Conservation (phyloP, 2,329 filamentous ascomycete genomes). For the Aureobasidium namibiae region DNA sequence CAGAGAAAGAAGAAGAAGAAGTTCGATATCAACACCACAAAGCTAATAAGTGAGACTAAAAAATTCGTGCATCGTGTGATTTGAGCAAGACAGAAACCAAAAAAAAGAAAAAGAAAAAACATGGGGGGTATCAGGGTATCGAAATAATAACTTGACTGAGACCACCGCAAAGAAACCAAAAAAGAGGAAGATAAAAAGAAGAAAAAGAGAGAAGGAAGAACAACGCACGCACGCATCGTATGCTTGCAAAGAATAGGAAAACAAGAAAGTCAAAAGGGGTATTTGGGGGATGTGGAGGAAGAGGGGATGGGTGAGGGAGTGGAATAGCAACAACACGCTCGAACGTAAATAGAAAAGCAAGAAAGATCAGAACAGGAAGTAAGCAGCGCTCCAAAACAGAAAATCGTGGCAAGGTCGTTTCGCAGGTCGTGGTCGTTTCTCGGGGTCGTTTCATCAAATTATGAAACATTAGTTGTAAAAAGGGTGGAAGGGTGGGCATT, state of each 20-base stretch:
- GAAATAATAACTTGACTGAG: conserved; percentile 2
- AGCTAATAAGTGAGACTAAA: background rate
- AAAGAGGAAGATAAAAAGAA: background rate
- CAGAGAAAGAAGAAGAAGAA: too few relatives aligned
- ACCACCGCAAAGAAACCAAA: conserved; percentile 1
- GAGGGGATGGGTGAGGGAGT: too few relatives aligned
- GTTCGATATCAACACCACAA: background rate
- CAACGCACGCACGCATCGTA: too few relatives aligned
- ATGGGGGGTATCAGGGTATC: conserved; percentile 9
- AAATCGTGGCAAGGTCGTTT: background rate
- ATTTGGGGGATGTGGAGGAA: background rate
- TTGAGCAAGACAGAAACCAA: background rate
- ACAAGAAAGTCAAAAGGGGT: background rate
- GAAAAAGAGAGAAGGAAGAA: background rate
- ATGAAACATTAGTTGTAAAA: conserved; percentile 3
- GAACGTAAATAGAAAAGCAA: background rate
- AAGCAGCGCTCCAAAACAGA: background rate
- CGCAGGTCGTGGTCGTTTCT: background rate
- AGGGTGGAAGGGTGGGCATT: background rate
- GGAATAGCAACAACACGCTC: background rate
- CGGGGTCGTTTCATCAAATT: background rate
- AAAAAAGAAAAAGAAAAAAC: background rate
- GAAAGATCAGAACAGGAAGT: background rate
- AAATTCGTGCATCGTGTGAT: background rate
- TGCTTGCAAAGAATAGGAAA: too few relatives aligned